These are phyloP conservation scores for Tremella fuciformis DNA, from an alignment of 768 basidiomycete genomes.

Conservation along the genomic window DNA sequence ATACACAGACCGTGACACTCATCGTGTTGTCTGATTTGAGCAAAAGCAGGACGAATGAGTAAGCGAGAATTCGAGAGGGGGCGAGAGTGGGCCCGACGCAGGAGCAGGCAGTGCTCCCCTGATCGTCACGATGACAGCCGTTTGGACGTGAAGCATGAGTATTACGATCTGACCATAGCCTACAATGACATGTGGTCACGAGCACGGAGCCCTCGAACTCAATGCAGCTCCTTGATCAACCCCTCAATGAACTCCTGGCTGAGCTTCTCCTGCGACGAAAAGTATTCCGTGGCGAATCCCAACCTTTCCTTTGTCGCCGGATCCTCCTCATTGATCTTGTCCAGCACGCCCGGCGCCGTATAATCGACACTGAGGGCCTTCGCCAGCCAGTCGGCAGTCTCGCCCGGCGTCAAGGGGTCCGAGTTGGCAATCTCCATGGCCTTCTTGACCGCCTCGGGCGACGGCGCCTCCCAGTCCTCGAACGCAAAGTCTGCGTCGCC, in stretches of 20 bases:
- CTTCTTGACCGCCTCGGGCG: constrained; percentile 18
- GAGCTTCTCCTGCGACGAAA: constrained; percentile 10
- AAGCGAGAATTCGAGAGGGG: too few species aligned
- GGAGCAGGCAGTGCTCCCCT: too few species aligned
- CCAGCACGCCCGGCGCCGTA: constrained; percentile 38
- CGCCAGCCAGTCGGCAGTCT: constrained; percentile 29
- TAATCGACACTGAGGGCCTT: constrained; percentile 30
- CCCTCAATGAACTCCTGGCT: not conserved
- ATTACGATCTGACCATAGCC: too few species aligned
- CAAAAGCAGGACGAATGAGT: too few species aligned
- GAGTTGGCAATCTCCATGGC: constrained; percentile 24
- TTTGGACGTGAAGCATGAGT: too few species aligned
- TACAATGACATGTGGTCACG: too few species aligned
- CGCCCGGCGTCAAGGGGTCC: constrained; percentile 28
- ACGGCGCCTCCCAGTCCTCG: constrained; percentile 17
- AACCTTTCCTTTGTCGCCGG: constrained; percentile 27
- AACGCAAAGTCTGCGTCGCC: constrained; percentile 29
- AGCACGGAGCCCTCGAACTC: too few species aligned
- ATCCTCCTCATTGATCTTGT: constrained; percentile 40
- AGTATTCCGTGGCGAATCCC: constrained; percentile 32
- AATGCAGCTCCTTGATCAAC: not conserved
- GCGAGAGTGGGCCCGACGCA: too few species aligned
- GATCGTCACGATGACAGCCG: too few species aligned
- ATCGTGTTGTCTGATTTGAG: too few species aligned
- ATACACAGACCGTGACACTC: too few species aligned